Percentiles rank a stretch among this genome's conserved stretches.
Conservation (phyloP, 371 early-diverging fungal genomes). For the Capillidium rhysosporum region DNA sequence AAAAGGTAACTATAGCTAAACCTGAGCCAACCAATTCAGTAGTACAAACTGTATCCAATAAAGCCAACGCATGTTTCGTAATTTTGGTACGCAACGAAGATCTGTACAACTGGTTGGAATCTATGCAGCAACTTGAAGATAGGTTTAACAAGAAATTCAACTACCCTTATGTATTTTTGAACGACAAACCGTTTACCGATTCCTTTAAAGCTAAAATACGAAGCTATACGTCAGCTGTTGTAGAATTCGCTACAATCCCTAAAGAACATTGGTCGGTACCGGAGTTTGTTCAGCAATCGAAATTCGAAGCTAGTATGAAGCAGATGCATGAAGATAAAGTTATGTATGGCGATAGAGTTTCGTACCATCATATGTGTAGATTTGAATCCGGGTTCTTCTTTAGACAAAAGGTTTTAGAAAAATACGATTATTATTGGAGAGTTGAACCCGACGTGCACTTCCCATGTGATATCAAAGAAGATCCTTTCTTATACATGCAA, state of each 20-base stretch:
- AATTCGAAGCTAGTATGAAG: constrained; percentile 28
- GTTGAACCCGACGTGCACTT: constrained; percentile 84
- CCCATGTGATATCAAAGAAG: constrained; percentile 69
- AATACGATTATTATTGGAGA: constrained; percentile 89
- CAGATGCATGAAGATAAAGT: constrained; percentile 30
- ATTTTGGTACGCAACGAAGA: constrained; percentile 53
- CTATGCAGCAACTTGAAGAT: constrained; percentile 57
- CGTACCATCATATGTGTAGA: constrained; percentile 92
- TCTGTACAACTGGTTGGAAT: constrained; percentile 31
- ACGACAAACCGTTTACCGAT: constrained; percentile 57
- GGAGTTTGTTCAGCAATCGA: constrained; percentile 46
- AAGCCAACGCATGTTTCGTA: constrained; percentile 43
- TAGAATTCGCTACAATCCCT: constrained; percentile 50
- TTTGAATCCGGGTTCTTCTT: constrained; percentile 82
- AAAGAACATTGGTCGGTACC: constrained; percentile 68
- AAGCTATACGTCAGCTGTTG: constrained; percentile 26
- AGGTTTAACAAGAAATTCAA: constrained; percentile 58
- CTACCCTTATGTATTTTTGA: constrained; percentile 77
- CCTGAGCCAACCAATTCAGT: no score
- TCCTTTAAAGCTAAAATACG: constrained; percentile 39
- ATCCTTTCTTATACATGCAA: constrained; percentile 75
- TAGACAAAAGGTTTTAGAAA: constrained; percentile 49
- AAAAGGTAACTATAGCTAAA: no score
- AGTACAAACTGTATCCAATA: no score
- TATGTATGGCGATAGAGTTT: constrained; percentile 65